Conservation (phyloP, 306 rosid genomes). For the Cicer yamashitae region DNA sequence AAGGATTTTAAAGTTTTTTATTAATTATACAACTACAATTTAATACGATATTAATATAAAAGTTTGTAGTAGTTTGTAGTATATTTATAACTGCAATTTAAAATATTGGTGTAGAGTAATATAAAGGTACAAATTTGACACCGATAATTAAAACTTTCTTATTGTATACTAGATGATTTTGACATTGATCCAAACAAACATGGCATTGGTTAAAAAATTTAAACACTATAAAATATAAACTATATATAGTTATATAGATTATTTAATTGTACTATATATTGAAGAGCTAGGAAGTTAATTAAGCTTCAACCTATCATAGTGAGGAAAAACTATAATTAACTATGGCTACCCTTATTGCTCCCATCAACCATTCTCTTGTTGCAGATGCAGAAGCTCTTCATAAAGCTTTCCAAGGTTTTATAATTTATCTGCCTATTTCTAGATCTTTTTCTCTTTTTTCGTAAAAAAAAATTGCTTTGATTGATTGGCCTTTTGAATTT, state of each 20-base stretch:
- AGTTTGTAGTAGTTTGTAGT: too few relatives aligned
- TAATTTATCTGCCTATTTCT: slow-evolving; percentile 3
- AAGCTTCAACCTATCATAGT: not conserved
- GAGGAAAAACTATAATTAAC: slow-evolving; percentile 29
- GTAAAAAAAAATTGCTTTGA: not conserved
- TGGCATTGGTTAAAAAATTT: not conserved
- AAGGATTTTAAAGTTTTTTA: too few relatives aligned
- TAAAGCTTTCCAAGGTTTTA: slow-evolving; percentile 55
- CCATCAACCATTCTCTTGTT: slow-evolving; percentile 46
- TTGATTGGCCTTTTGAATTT: not conserved
- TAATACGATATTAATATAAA: too few relatives aligned
- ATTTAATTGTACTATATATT: slow-evolving; percentile 32
- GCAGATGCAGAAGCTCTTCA: slow-evolving; percentile 72
- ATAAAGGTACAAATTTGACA: not conserved
- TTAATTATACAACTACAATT: too few relatives aligned
- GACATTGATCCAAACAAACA: not conserved
- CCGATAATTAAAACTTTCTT: not conserved
- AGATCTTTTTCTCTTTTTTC: not conserved
- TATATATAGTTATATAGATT: not conserved
- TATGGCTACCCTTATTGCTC: slow-evolving; percentile 65
- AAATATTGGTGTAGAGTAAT: too few relatives aligned
- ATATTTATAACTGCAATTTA: too few relatives aligned
- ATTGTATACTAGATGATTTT: not conserved
- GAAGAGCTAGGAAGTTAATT: slow-evolving; percentile 37
- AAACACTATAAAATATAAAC: slow-evolving; percentile 8